These are phyloP conservation scores for Gorgonomyces haynaldii DNA, from an alignment of 192 early-diverging fungal species.

Conservation along the genomic window DNA sequence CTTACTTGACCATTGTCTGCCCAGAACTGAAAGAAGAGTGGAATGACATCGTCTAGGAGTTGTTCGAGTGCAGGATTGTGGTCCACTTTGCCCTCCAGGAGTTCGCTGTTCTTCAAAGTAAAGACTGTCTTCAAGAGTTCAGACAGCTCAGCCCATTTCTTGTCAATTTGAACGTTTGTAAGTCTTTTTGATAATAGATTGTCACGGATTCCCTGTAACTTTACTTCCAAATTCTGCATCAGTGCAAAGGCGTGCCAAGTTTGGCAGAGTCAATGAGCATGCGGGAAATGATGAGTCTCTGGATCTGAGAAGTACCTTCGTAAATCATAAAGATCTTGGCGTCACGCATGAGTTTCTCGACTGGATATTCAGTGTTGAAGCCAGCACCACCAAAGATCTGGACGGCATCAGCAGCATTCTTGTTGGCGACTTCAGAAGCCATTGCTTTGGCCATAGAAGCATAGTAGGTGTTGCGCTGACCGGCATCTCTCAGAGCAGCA, in stretches of 20 bases:
- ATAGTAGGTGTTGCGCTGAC: conserved; percentile 81
- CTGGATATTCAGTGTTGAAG: conserved; percentile 79
- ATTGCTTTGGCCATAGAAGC: conserved; percentile 86
- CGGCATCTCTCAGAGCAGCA: conserved; percentile 75
- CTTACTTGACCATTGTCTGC: conserved; percentile 10
- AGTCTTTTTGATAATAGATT: no score
- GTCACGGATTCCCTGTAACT: no score
- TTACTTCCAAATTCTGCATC: no score
- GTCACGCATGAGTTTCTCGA: conserved; percentile 91
- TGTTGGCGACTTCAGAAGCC: conserved; percentile 41
- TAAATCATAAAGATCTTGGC: conserved; percentile 95
- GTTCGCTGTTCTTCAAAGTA: no score
- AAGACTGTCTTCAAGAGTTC: no score
- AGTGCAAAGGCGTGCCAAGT: conserved; percentile 13
- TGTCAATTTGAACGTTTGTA: no score
- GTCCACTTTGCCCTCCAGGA: no score
- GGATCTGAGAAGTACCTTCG: conserved; percentile 93
- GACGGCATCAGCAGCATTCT: conserved; percentile 73
- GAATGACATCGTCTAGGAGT: not conserved
- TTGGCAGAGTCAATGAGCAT: conserved; percentile 58
- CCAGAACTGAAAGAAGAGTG: conserved; percentile 2
- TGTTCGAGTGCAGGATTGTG: not conserved
- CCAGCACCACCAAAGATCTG: conserved; percentile 93
- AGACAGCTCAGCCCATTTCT: no score
- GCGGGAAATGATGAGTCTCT: conserved; percentile 82